phyloP scores from a whole-genome alignment of 2,329 filamentous ascomycete species.

The Fusarium dlaminii region DNA sequence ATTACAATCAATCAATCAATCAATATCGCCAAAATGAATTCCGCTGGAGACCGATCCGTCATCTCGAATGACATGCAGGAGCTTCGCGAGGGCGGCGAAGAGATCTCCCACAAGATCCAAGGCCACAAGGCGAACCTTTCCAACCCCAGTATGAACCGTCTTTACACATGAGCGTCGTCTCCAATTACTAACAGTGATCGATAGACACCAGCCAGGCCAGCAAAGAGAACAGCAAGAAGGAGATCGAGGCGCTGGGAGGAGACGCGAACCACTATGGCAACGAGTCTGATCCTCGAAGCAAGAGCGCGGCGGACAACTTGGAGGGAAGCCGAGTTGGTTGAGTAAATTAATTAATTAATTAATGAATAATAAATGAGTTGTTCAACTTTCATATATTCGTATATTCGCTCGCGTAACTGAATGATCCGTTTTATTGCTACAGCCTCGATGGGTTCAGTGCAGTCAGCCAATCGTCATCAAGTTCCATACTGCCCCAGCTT shows the following conservation, averaged over 20 bases:
- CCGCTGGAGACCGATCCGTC: conserved; percentile 51
- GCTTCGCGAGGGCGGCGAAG: conserved; percentile 43
- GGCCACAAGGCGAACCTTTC: conserved; percentile 59
- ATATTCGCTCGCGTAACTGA: background rate
- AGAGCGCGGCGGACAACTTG: conserved; percentile 51
- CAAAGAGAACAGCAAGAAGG: conserved; percentile 55
- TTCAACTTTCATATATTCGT: background rate
- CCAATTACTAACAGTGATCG: background rate
- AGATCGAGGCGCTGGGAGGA: conserved; percentile 54
- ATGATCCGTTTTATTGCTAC: background rate
- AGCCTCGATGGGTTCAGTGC: background rate
- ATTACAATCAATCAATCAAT: background rate
- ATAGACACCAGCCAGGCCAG: conserved; percentile 56
- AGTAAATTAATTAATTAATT: background rate
- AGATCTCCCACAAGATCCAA: conserved; percentile 42
- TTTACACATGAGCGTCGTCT: background rate
- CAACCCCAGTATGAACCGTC: conserved; percentile 52
- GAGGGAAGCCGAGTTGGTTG: conserved; percentile 49
- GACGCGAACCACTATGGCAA: conserved; percentile 55
- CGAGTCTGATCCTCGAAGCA: conserved; percentile 53
- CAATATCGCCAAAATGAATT: conserved; percentile 33
- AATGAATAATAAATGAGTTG: background rate
- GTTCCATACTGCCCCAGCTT: background rate
- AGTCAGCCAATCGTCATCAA: background rate
- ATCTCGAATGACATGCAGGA: conserved; percentile 55